A percentile compares a stretch with the other conserved stretches of the same genome.
These are phyloP conservation scores for Pleurozium schreberi DNA, from an alignment of 225 moss, liverwort and hornwort species.

Conservation along the genomic window DNA sequence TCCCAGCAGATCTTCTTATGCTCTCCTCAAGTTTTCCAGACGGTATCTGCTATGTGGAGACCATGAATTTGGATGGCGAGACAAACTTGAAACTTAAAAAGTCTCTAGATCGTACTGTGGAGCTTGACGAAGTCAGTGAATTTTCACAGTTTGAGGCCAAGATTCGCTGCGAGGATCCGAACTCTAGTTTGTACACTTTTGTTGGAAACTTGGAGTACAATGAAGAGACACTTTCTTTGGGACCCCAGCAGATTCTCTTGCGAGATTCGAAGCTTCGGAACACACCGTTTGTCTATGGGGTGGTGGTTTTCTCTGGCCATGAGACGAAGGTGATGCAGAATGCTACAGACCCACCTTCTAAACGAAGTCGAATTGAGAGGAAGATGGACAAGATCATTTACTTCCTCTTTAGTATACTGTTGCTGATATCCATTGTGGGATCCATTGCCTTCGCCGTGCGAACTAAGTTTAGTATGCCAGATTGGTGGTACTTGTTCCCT, in stretches of 20 bases:
- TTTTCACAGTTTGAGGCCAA: slow-evolving; percentile 46
- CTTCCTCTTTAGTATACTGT: slow-evolving; percentile 59
- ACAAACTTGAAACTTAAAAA: slow-evolving; percentile 88
- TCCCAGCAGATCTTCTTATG: slow-evolving; percentile 92
- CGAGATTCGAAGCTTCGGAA: slow-evolving; percentile 97
- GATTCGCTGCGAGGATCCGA: slow-evolving; percentile 90
- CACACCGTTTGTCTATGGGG: slow-evolving; percentile 72
- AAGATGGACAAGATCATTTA: slow-evolving; percentile 95
- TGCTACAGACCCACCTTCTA: slow-evolving; percentile 88
- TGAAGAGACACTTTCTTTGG: slow-evolving; percentile 49
- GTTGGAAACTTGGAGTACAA: slow-evolving; percentile 72
- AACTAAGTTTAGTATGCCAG: slow-evolving; percentile 48
- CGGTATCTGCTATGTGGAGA: slow-evolving; percentile 98
- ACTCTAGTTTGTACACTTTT: slow-evolving; percentile 86
- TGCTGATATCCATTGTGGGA: slow-evolving; percentile 72
- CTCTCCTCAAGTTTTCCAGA: slow-evolving; percentile 90
- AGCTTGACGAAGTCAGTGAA: slow-evolving; percentile 73
- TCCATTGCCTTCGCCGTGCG: slow-evolving; percentile 58
- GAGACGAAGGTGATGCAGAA: slow-evolving; percentile 99
- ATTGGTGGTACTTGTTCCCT: slow-evolving; percentile 62
- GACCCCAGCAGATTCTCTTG: slow-evolving; percentile 79
- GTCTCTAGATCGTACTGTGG: slow-evolving; percentile 78
- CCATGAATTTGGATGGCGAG: slow-evolving; percentile 98
- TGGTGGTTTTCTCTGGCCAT: slow-evolving; percentile 84
- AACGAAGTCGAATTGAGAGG: slow-evolving; percentile 88